These are phyloP conservation scores for Aureobasidium musti DNA, from an alignment of 2,329 filamentous ascomycete species.

Conservation along the genomic window DNA sequence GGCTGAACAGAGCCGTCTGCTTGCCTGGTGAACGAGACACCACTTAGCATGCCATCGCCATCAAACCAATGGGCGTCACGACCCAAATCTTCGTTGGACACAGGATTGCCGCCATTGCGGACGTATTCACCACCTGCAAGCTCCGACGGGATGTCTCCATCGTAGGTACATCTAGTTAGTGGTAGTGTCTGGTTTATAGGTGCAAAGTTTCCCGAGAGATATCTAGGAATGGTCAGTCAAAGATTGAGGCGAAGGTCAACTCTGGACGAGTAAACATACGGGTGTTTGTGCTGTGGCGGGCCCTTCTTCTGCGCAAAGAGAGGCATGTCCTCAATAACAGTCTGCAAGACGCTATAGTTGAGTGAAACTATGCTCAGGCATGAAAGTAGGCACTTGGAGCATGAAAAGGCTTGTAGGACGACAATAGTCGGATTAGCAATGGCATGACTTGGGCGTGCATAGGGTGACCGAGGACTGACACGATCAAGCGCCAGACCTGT, in stretches of 20 bases:
- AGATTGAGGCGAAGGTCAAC: background rate
- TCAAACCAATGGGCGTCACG: constrained; percentile 73
- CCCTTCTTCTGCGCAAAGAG: constrained; percentile 38
- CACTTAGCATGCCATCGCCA: constrained; percentile 72
- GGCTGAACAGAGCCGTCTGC: constrained; percentile 53
- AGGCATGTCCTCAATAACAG: constrained; percentile 27
- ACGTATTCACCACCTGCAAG: constrained; percentile 70
- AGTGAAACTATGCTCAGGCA: background rate
- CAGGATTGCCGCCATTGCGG: constrained; percentile 69
- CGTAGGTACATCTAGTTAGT: constrained; percentile 59
- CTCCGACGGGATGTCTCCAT: constrained; percentile 63
- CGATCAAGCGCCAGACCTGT: no score
- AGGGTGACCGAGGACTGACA: background rate
- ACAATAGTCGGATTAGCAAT: background rate
- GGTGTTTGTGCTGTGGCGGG: constrained; percentile 41
- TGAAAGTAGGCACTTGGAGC: background rate
- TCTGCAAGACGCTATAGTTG: constrained; percentile 9
- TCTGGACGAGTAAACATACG: constrained; percentile 39
- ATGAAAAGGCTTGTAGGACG: constrained; percentile 15
- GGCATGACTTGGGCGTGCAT: background rate
- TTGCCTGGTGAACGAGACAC: constrained; percentile 60
- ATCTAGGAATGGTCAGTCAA: constrained; percentile 44
- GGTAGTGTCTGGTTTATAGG: constrained; percentile 60
- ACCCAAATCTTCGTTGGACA: constrained; percentile 61
- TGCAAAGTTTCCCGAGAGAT: constrained; percentile 69